Percentiles rank a stretch among this genome's conserved stretches.
Conservation (phyloP, 371 early-diverging fungal genomes). For the Mucor saturninus region DNA sequence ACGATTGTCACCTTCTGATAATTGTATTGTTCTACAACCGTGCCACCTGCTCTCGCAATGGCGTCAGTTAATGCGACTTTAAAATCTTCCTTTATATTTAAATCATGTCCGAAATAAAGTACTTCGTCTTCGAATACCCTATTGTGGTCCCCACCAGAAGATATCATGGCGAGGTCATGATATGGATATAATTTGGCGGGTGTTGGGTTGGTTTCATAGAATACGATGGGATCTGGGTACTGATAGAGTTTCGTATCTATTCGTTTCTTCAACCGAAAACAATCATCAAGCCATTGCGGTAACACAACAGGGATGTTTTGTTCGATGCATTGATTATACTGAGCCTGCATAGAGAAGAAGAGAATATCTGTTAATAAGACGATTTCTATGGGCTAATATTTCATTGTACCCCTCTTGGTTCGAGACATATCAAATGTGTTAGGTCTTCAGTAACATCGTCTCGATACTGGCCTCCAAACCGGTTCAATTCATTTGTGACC, state of each 20-base stretch:
- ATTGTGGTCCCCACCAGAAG: neutral
- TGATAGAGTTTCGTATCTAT: constrained; percentile 3
- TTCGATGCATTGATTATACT: constrained; percentile 56
- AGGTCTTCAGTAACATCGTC: constrained; percentile 48
- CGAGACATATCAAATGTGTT: constrained; percentile 63
- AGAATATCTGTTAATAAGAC: too few species aligned
- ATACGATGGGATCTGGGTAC: constrained; percentile 18
- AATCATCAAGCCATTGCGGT: constrained; percentile 83
- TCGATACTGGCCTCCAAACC: constrained; percentile 65
- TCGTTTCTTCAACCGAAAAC: constrained; percentile 52
- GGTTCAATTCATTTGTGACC: constrained; percentile 54
- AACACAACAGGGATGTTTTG: constrained; percentile 65
- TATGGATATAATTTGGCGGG: constrained; percentile 19
- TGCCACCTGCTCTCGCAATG: constrained; percentile 58
- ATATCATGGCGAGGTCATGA: neutral
- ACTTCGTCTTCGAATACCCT: constrained; percentile 22
- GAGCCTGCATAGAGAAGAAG: constrained; percentile 29
- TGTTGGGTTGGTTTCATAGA: constrained; percentile 4
- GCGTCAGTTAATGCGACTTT: constrained; percentile 23
- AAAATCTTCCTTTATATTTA: constrained; percentile 25
- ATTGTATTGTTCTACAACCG: constrained; percentile 29
- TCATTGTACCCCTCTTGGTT: constrained; percentile 53
- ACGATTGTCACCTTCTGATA: constrained; percentile 56
- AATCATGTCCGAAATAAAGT: constrained; percentile 35
- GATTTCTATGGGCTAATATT: too few species aligned